Conservation (phyloP, 768 basidiomycete genomes). For the Russula abietina region DNA sequence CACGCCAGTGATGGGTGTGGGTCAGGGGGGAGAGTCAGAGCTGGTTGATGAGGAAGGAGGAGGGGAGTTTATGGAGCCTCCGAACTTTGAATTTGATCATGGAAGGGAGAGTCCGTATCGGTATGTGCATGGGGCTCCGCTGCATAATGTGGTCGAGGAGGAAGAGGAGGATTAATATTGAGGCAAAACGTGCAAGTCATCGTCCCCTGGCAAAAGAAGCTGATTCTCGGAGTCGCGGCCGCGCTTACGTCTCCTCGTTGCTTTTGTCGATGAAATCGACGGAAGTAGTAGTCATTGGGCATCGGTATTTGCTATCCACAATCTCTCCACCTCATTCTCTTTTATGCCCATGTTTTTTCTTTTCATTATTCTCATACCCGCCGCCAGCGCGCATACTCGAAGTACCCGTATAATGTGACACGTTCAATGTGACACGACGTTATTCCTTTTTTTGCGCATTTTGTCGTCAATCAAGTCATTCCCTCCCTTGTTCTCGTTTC, state of each 20-base stretch:
- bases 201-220: neutral
- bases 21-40: neutral
- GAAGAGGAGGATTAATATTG: slow-evolving; percentile 67
- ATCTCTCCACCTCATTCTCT: neutral
- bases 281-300: too few relatives aligned
- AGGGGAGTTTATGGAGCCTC: slow-evolving; percentile 33
- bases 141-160: slow-evolving; percentile 82
- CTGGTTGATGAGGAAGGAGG: slow-evolving; percentile 22
- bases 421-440: slow-evolving; percentile 7
- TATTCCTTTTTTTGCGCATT: neutral
- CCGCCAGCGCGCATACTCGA: neutral
- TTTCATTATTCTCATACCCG: neutral
- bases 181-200: neutral
- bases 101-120: slow-evolving; percentile 61
- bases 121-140: slow-evolving; percentile 78
- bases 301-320: too few relatives aligned
- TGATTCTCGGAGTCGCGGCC: neutral
- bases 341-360: neutral
- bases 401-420: neutral
- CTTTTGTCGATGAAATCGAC: neutral
- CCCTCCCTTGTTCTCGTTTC: neutral
- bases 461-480: neutral
- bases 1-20: neutral
- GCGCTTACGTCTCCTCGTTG: neutral
- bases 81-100: slow-evolving; percentile 34